A percentile compares a stretch with the other conserved stretches of the same genome.
Conservation (phyloP, 768 basidiomycete species). For the Kockovaella imperatae region DNA sequence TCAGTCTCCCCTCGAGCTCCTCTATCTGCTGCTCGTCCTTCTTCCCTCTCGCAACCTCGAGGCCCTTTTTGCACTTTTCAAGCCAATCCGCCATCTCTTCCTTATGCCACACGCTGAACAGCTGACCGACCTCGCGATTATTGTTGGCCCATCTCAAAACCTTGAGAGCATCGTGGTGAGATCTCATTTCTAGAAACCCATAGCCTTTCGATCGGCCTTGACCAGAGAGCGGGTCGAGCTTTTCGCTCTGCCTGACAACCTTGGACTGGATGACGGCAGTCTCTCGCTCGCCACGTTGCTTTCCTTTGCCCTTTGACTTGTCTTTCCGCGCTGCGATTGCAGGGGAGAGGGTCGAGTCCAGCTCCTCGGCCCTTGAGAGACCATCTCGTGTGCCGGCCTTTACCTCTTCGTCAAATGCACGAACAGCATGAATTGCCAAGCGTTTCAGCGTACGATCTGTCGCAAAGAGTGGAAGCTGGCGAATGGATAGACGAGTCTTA, state of each 20-base stretch:
- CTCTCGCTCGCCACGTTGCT: constrained; percentile 45
- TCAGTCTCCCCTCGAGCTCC: constrained; percentile 52
- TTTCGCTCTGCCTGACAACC: constrained; percentile 79
- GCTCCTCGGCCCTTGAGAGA: constrained; percentile 65
- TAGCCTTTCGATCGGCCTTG: constrained; percentile 88
- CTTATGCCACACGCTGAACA: constrained; percentile 79
- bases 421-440: constrained; percentile 70
- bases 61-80: constrained; percentile 35
- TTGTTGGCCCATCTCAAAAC: constrained; percentile 93
- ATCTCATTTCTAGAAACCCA: constrained; percentile 84
- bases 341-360: constrained; percentile 47
- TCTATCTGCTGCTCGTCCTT: constrained; percentile 41
- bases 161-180: constrained; percentile 80
- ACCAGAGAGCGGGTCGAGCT: constrained; percentile 78
- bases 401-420: constrained; percentile 72
- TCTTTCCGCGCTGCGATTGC: constrained; percentile 40
- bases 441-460: constrained; percentile 85
- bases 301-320: constrained; percentile 39
- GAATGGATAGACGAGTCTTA: constrained; percentile 83
- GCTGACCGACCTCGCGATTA: constrained; percentile 57
- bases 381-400: constrained; percentile 54
- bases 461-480: constrained; percentile 82
- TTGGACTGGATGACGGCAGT: constrained; percentile 77
- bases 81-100: constrained; percentile 54
- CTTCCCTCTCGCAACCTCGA: constrained; percentile 37